A percentile compares a stretch with the other conserved stretches of the same genome.
phyloP scores from a whole-genome alignment of 2,329 filamentous ascomycete species.

The Tothia fuscella region DNA sequence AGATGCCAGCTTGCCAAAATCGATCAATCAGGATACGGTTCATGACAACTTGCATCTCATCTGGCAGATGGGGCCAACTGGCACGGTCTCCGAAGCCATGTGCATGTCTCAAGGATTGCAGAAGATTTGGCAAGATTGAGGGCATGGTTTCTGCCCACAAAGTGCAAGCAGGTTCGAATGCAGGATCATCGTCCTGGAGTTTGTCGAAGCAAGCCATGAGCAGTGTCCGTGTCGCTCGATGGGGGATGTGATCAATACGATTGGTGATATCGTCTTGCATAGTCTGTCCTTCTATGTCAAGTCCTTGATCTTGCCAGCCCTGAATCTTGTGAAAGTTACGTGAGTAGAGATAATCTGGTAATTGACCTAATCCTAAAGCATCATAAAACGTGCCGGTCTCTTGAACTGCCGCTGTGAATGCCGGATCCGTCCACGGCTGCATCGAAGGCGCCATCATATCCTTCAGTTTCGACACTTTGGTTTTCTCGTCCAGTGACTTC shows the following conservation, averaged over 20 bases:
- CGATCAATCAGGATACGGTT: conserved; percentile 78
- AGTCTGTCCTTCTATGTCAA: conserved; percentile 68
- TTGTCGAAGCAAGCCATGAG: conserved; percentile 88
- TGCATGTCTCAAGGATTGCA: conserved; percentile 78
- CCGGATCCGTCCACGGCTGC: conserved; percentile 62
- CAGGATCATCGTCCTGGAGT: conserved; percentile 57
- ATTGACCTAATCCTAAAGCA: conserved; percentile 65
- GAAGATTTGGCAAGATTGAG: conserved; percentile 68
- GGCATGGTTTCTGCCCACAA: conserved; percentile 83
- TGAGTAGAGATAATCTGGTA: conserved; percentile 65
- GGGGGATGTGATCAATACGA: conserved; percentile 49
- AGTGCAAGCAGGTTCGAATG: conserved; percentile 63
- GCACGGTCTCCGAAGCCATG: conserved; percentile 81
- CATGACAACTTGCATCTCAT: conserved; percentile 66
- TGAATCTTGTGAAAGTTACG: conserved; percentile 61
- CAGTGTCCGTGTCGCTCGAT: conserved; percentile 82
- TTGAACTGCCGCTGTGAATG: conserved; percentile 55
- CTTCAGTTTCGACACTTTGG: conserved; percentile 59
- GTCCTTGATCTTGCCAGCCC: conserved; percentile 69
- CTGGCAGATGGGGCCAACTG: conserved; percentile 68
- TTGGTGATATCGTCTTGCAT: conserved; percentile 70
- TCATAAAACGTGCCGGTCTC: conserved; percentile 70
- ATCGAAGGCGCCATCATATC: conserved; percentile 75
- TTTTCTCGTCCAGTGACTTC: conserved; percentile 56
- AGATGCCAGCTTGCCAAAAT: conserved; percentile 98